A percentile compares a stretch with the other conserved stretches of the same genome.
phyloP scores from a whole-genome alignment of 2,329 filamentous ascomycete genomes.

The Aspergillus quadrilineatus region DNA sequence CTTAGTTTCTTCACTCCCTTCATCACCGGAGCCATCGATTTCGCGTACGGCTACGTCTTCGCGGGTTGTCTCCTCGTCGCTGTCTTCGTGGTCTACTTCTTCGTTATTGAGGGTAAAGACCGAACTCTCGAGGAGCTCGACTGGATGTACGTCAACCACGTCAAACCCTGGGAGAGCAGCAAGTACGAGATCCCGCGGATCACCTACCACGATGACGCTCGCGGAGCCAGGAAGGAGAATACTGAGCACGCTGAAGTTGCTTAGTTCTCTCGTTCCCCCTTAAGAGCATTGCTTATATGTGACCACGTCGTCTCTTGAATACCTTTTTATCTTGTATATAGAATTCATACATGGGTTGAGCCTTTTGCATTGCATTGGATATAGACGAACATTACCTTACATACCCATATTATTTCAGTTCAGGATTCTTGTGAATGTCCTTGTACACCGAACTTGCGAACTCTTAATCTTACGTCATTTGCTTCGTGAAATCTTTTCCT shows the following conservation, averaged over 20 bases:
- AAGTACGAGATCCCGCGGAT: constrained; percentile 41
- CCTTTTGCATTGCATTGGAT: not conserved
- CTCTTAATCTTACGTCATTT: no score
- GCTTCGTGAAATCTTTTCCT: no score
- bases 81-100: constrained; percentile 66
- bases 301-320: not conserved
- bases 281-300: not conserved
- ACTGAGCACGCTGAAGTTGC: constrained; percentile 31
- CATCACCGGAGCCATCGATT: constrained; percentile 69
- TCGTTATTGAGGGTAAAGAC: constrained; percentile 71
- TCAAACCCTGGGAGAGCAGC: constrained; percentile 60
- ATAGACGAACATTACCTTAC: not conserved
- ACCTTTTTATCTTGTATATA: not conserved
- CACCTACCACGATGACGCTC: constrained; percentile 17
- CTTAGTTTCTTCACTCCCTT: constrained; percentile 71
- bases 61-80: constrained; percentile 67
- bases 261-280: constrained; percentile 7
- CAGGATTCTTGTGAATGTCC: no score
- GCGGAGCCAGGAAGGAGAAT: constrained; percentile 25
- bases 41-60: constrained; percentile 74
- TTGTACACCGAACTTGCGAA: no score
- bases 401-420: no score
- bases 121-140: constrained; percentile 73
- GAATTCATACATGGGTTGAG: not conserved
- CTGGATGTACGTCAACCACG: constrained; percentile 65